These are phyloP conservation scores for Hymenoscyphus fraxineus DNA, from an alignment of 2,329 filamentous ascomycete species.

Conservation along the genomic window DNA sequence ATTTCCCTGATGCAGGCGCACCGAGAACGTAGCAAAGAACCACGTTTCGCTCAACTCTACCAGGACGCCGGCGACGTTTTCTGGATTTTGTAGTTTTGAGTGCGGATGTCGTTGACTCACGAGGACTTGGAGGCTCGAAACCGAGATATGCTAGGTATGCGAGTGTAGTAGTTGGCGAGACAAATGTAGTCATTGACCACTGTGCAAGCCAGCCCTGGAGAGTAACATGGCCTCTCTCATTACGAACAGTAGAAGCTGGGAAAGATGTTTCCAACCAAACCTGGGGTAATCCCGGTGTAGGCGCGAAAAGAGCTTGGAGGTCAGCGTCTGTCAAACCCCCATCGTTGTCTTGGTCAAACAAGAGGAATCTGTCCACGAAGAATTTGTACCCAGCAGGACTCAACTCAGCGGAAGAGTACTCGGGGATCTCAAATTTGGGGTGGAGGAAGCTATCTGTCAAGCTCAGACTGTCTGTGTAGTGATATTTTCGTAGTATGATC, in stretches of 20 bases:
- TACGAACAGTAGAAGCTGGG: slow-evolving; percentile 88
- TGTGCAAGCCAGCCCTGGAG: slow-evolving; percentile 97
- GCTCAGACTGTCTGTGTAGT: slow-evolving; percentile 93
- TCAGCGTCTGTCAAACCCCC: slow-evolving; percentile 86
- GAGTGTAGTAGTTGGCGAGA: slow-evolving; percentile 89
- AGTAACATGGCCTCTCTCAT: slow-evolving; percentile 92
- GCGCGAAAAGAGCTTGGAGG: slow-evolving; percentile 81
- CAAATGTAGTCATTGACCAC: slow-evolving; percentile 99
- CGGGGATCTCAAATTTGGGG: slow-evolving; percentile 90
- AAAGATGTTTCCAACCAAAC: slow-evolving; percentile 90
- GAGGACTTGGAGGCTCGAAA: slow-evolving; percentile 78
- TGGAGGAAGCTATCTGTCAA: slow-evolving; percentile 87
- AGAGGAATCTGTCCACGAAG: slow-evolving; percentile 91
- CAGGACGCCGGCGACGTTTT: slow-evolving; percentile 76
- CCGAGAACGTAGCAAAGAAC: slow-evolving; percentile 91
- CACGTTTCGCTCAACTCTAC: slow-evolving; percentile 88
- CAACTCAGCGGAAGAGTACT: slow-evolving; percentile 87
- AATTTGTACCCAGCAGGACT: slow-evolving; percentile 94
- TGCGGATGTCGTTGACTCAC: slow-evolving; percentile 74
- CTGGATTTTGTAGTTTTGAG: slow-evolving; percentile 90
- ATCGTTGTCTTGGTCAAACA: slow-evolving; percentile 97
- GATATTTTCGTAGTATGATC: slow-evolving; percentile 92
- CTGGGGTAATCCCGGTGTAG: slow-evolving; percentile 81
- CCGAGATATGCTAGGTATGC: slow-evolving; percentile 96
- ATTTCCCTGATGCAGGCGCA: slow-evolving; percentile 83